Base-by-base conservation (phyloP, 192 early-diverging fungal species). In the Coemansia sp. region DNA sequence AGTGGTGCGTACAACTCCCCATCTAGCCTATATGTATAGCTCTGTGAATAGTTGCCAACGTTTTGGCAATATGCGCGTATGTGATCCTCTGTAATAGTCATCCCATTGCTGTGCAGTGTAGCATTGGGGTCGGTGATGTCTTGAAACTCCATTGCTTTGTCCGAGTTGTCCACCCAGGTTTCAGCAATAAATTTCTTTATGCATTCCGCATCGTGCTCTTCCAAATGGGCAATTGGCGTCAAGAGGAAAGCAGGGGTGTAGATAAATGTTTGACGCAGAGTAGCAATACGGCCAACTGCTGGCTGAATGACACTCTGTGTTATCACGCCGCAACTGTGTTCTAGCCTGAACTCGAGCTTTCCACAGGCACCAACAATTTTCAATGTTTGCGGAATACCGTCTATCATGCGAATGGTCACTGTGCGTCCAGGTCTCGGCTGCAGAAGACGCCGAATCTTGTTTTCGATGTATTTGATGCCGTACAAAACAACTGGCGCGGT, bases 291-390 rank as follows among this genome's bases (percentile, higher is more conserved):
- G 71, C 17, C 80, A 38, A 45, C 80, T 67, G 47, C 74, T 51
- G 35, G 72, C 64, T 52, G 77, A 73, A 54, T 77, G 69, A 60
- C 77, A 63, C 17, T 82, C 77, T 27, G 77, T 67, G 53, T 78
- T 38, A 75, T 76, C 12, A 17, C n/a, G 52, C 85, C 86, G 43
- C 92, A 87, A 45, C 85, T 82, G 67, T 90, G 91, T 75, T 90
- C 92, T 47, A 94, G 91, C 61, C 91, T 89, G 72, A 88, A 89
- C 52, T 83, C 55, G 62, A 95, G 84, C 81, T 89, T 89, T 67
- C 84, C 82, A 22, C 84, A 87, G 65, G 86, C 0, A 22, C 49
- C 31, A 1, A 39, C 12, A 26, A 62, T 45, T 5, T 41, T 57
- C n/a, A 59, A 49, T 1, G 39, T 29, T 31, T 41, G 25, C 1